Conservation (phyloP, 2,329 filamentous ascomycete species). For the Beauveria caledonica region DNA sequence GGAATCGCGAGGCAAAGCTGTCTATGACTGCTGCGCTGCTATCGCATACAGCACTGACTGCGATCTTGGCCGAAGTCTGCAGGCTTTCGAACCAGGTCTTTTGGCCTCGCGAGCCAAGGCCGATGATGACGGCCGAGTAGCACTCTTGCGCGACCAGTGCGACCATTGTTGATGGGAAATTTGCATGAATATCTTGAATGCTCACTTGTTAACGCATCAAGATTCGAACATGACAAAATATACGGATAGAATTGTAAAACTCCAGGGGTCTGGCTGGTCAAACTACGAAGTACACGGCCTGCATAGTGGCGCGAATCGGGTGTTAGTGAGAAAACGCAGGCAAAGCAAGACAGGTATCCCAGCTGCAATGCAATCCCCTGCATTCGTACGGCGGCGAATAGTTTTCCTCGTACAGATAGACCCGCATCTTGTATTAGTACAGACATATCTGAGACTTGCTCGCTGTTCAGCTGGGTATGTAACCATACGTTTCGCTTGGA, state of each 20-base stretch:
- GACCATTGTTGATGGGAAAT: no score
- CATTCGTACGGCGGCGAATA: not conserved
- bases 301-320: not conserved
- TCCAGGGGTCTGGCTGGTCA: not conserved
- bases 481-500: not conserved
- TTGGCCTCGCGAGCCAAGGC: not conserved
- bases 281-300: not conserved
- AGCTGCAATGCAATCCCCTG: not conserved
- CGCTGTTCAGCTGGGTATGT: not conserved
- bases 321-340: not conserved
- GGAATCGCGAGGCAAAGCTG: not conserved
- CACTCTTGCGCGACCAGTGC: not conserved
- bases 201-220: no score
- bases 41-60: not conserved
- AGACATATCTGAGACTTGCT: not conserved
- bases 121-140: not conserved
- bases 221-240: no score
- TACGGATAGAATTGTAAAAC: not conserved
- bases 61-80: not conserved
- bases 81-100: not conserved
- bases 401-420: not conserved
- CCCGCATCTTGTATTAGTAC: not conserved
- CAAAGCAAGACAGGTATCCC: not conserved
- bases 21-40: not conserved
- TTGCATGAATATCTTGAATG: no score